Base-by-base conservation (phyloP, 2,329 filamentous ascomycete species). In the Phyllosticta citribraziliensis region DNA sequence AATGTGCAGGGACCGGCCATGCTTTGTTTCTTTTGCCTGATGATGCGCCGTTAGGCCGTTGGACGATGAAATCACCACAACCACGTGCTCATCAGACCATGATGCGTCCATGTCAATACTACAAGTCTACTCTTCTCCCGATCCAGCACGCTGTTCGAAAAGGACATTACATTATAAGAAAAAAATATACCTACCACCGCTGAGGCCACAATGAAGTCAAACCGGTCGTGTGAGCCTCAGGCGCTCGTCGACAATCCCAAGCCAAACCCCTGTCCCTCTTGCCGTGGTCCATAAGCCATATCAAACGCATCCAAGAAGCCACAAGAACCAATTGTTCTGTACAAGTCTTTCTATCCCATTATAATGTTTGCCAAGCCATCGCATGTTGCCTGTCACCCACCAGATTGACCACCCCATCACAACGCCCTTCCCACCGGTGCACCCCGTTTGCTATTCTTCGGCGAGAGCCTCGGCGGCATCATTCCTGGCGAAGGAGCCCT, bases 71-170 rank as follows among this genome's bases (percentile, higher is more conserved):
- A 53, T 50, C 33, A 61, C 59, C 54, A 61, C 50, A 27, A 61
- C 56, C 54, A 61, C 59, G 59, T 61, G 59, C 53, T 61, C 40
- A 55, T 61, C 59, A 61, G 59, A 54, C 52, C 59, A 61, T 61
- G 27, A 50, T 61, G 59, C 30, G 25, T 22, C 59, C 54, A 61
- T 61, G 19, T 40, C 59, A 27, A 61, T 54, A 40, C 58, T 52
- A 22, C 33, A 24, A 22, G 22, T 47, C 58, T 52, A 55, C 58
- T 60, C 52, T 35, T 55, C 52, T 11, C 33, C 22, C 17, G n/a
- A n/a, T 33, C 51, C 57, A 19, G 14, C 33, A 35, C 33, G 30
- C 30, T 30, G 3, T 5, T 10, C 17, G n/a, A 14, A 47, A n/a
- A n/a, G 3, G n/a, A 47, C 6, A 47, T 47, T 47, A 47, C 40